Base-by-base conservation (phyloP, 2,329 filamentous ascomycete species). In the Aspergillus glaucus region DNA sequence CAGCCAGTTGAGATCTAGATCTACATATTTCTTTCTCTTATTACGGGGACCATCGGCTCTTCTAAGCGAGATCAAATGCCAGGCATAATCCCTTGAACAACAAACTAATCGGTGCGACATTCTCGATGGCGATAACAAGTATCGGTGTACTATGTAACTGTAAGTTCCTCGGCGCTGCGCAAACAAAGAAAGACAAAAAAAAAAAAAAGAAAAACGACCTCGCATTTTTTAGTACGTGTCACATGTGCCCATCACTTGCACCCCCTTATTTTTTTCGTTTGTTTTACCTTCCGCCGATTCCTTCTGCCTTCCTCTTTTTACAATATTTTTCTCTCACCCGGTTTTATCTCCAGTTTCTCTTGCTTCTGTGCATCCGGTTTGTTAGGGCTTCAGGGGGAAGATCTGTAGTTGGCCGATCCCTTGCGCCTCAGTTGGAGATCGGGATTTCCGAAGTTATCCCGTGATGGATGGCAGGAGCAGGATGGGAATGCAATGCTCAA, bases 341-440 rank as follows among this genome's bases (percentile, higher is more conserved):
- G 37, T 40, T 15, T 15, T 17, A 37, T 37, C n/a, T 10, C 17
- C 17, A 8, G 8, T 12, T 19, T 21, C 15, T 19, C 15, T 22
- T 12, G 2, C 9, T 40, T 40, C 17, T 7, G 10, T 22, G 8
- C 17, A 12, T 22, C 17, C 10, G 17, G 37, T 40, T 40, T 40
- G 37, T 40, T 40, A 40, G 37, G 34, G 34, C 34, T 37, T 37
- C 34, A 37, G 34, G n/a, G 14, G 17, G n/a, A 37, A 40, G 26
- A 37, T 47, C 46, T 43, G 17, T 28, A 47, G 40, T 26, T 15
- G 6, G 46, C 30, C 41, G 46, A 43, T 43, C 46, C 40, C 46
- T 43, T 47, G 39, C 40, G 32, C 46, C 40, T 43, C 21, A 32
- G 24, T 32, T 21, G n/a, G n/a, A 34, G 30, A 21, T 17, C 32